Percentiles rank a stretch among this genome's conserved stretches.
Conservation (phyloP, 306 rosid genomes). For the Acacia crassicarpa region DNA sequence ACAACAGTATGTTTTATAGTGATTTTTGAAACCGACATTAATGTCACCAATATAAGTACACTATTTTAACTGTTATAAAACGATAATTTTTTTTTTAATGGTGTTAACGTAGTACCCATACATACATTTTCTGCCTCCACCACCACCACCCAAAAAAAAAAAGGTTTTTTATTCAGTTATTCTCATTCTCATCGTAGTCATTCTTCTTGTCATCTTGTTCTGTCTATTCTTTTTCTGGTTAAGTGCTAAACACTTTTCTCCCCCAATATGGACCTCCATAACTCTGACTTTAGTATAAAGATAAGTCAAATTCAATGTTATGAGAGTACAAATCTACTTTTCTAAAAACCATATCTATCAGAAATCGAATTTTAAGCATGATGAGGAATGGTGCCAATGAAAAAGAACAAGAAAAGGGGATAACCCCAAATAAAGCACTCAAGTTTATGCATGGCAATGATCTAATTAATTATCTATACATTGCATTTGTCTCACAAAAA, state of each 20-base stretch:
- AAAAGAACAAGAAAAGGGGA: neutral
- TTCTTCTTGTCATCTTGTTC: neutral
- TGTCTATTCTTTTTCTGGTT: neutral
- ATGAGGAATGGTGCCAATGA: neutral
- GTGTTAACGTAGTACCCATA: too few relatives aligned
- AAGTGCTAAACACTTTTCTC: neutral
- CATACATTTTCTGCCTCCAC: neutral
- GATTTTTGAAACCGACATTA: too few relatives aligned
- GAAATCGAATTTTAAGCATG: neutral
- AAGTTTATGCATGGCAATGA: conserved; percentile 29
- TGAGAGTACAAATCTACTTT: neutral
- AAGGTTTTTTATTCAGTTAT: neutral
- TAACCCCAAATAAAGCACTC: neutral
- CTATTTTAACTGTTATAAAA: too few relatives aligned
- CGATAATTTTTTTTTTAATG: too few relatives aligned
- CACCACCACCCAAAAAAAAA: neutral
- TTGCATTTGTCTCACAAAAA: conserved; percentile 16
- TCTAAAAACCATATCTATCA: neutral
- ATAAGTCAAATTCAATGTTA: neutral
- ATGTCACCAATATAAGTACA: too few relatives aligned
- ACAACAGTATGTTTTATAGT: too few relatives aligned
- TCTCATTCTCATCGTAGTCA: neutral
- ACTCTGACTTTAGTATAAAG: neutral
- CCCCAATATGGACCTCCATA: neutral
- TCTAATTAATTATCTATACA: neutral